These are phyloP conservation scores for Saccharomyces paradoxus DNA, from an alignment of 805 yeast genomes.

Conservation along the genomic window DNA sequence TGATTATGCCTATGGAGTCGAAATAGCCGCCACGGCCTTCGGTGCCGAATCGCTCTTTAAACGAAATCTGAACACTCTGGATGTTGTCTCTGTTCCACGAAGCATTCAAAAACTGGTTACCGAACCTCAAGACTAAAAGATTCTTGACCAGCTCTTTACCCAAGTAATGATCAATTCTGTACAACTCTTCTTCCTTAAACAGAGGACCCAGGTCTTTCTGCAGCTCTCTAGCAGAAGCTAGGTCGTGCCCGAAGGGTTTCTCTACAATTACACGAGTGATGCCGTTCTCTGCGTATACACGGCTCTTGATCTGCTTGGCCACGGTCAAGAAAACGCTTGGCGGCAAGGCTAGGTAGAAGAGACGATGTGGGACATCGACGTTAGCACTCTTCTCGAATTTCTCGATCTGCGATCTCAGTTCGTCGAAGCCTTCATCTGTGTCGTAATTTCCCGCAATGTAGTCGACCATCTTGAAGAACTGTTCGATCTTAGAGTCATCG, in stretches of 20 bases:
- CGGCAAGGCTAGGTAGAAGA: conserved; percentile 90
- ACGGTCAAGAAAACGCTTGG: conserved; percentile 85
- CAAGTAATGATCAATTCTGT: conserved; percentile 92
- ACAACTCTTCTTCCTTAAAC: conserved; percentile 84
- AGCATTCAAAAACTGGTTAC: conserved; percentile 80
- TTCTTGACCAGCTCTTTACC: conserved; percentile 98
- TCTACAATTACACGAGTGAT: conserved; percentile 79
- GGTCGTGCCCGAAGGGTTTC: conserved; percentile 95
- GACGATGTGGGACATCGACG: conserved; percentile 55
- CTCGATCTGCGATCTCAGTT: conserved; percentile 47
- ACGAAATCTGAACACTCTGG: conserved; percentile 74
- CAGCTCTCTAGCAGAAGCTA: conserved; percentile 66
- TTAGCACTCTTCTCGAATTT: conserved; percentile 45
- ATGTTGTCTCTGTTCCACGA: conserved; percentile 81
- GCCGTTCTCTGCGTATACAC: conserved; percentile 62
- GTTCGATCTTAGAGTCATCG: conserved; percentile 39
- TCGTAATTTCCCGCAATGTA: conserved; percentile 81
- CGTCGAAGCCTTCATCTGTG: conserved; percentile 59
- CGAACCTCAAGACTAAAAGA: conserved; percentile 79
- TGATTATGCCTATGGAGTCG: conserved; percentile 86
- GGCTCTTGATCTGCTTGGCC: conserved; percentile 60
- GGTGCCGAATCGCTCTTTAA: conserved; percentile 98
- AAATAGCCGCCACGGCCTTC: conserved; percentile 99
- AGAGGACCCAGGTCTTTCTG: conserved; percentile 75
- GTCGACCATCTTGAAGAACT: conserved; percentile 56